Base-by-base conservation (phyloP, 1,139 yeast species). In the Diutina ranongensis region DNA sequence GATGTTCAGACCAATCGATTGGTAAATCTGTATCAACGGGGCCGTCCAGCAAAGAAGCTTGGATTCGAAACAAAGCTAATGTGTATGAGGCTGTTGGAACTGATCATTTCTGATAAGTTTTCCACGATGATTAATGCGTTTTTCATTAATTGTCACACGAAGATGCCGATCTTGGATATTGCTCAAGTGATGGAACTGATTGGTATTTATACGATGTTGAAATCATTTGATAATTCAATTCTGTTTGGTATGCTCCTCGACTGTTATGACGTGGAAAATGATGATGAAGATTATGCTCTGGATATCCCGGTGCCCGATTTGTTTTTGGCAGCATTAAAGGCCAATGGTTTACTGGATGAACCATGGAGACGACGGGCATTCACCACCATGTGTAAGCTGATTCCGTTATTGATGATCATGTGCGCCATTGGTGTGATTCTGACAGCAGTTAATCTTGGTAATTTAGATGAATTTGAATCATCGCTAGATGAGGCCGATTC, bases 371-470 rank as follows among this genome's bases (percentile, higher is more conserved):
- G 59, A 15, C 47, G 47, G 4, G 63, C 64, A 3, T 61, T 56
- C 46, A 49, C 49, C 21, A 49, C 48, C 13, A 53, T 65, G 34
- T 60, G 67, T 46, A 50, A 52, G 40, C 54, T 55, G 32, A 52
- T 64, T 16, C 71, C 71, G 1, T 46, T 63, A 2, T 49, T 67
- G 4, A 50, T 65, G 8, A 46, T 62, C 34, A 56, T 62, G 3
- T 65, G 69, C 55, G 67, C 69, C 8, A 53, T 66, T 44, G 71
- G 72, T 1, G 55, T 60, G 2, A 45, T 66, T 16, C 52, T 67
- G 3, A 60, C 68, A 1, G 60, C 67, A 0, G 58, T 66, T 3
- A 66, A 62, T 48, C 52, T 67, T 34, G 66, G 66, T 31, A 67
- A 67, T 49, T 55, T 66, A 46, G 54, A 61, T 5, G 60, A 54